Conservation (phyloP, 331 rosid genomes). For the Malus hybrid region DNA sequence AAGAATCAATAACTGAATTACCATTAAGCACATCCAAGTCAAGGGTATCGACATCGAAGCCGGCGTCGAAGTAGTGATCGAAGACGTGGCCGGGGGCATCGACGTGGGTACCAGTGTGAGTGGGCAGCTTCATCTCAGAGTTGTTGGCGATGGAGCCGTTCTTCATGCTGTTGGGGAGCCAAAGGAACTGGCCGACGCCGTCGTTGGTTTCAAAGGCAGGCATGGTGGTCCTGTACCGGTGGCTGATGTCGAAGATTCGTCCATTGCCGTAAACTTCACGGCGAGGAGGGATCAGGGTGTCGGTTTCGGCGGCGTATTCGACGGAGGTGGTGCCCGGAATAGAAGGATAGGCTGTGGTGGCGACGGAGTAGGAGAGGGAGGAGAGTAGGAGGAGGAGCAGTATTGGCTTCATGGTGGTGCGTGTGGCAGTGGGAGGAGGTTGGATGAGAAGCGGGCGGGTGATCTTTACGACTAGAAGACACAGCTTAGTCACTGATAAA, state of each 20-base stretch:
- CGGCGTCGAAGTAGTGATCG: constrained; percentile 76
- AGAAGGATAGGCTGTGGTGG: constrained; percentile 54
- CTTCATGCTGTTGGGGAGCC: constrained; percentile 68
- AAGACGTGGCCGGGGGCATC: constrained; percentile 75
- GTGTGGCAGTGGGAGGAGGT: not conserved
- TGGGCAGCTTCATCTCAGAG: constrained; percentile 53
- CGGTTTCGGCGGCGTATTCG: constrained; percentile 14
- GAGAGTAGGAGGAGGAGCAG: constrained; percentile 22
- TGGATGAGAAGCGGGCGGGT: not conserved
- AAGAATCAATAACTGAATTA: constrained; percentile 26
- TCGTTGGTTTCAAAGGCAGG: constrained; percentile 57
- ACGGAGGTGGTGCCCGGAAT: constrained; percentile 38
- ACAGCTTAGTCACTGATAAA: too few relatives aligned
- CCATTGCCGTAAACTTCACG: constrained; percentile 74
- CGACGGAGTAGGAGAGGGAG: constrained; percentile 15
- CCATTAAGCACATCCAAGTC: constrained; percentile 75
- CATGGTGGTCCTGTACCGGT: constrained; percentile 40
- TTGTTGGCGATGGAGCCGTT: constrained; percentile 65
- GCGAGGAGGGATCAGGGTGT: constrained; percentile 44
- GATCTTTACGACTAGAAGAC: too few relatives aligned
- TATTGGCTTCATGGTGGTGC: constrained; percentile 11
- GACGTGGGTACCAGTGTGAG: constrained; percentile 86
- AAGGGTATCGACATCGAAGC: constrained; percentile 78
- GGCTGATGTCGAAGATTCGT: constrained; percentile 62
- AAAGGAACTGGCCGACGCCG: constrained; percentile 64